These are phyloP conservation scores for Streptanthus diversifolius DNA, from an alignment of 345 rosid genomes.

Conservation along the genomic window DNA sequence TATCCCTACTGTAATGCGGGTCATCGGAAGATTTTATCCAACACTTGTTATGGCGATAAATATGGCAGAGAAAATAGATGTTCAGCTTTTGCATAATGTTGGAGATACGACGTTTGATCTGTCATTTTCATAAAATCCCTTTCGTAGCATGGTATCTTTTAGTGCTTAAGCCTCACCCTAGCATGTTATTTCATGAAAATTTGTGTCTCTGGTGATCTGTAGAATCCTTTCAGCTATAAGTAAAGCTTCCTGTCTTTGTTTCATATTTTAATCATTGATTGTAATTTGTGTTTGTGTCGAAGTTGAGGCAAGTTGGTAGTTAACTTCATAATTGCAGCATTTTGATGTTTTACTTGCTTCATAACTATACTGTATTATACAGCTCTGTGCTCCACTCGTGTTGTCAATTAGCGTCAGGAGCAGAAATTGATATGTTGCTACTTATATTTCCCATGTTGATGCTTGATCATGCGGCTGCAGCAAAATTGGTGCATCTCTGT, in stretches of 20 bases:
- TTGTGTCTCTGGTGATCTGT: conserved; percentile 7
- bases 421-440: not conserved
- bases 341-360: conserved; percentile 4
- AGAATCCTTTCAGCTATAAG: conserved; percentile 5
- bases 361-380: not conserved
- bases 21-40: not conserved
- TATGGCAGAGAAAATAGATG: conserved; percentile 2
- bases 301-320: not conserved
- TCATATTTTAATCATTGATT: not conserved
- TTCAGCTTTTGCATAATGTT: conserved; percentile 3
- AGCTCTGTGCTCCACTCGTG: not conserved
- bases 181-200: conserved; percentile 10
- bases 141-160: conserved; percentile 6
- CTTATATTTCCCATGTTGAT: not conserved
- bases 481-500: not conserved
- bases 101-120: not conserved
- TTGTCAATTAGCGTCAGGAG: not conserved
- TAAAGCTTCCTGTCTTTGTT: not conserved
- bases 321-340: not conserved
- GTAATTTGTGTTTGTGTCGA: not conserved
- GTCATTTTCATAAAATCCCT: conserved; percentile 5
- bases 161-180: conserved; percentile 2
- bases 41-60: not conserved
- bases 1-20: not conserved
- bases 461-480: not conserved